phyloP scores from a whole-genome alignment of 169 alveolate species.

The Cryptosporidium ubiquitum region DNA sequence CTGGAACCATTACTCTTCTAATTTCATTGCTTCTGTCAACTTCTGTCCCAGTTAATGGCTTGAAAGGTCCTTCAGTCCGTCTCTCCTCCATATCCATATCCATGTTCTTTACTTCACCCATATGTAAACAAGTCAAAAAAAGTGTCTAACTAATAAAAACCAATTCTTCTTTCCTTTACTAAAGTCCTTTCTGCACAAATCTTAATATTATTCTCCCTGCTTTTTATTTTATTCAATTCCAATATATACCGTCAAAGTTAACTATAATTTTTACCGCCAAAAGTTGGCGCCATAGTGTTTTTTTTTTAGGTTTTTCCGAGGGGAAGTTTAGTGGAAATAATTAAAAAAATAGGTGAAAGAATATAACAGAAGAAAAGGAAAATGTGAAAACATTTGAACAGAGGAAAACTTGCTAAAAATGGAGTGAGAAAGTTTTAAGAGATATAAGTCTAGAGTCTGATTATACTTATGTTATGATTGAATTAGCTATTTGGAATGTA shows the following conservation, averaged over 20 bases:
- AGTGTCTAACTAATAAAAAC: not conserved
- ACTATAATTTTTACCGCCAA: not conserved
- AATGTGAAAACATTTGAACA: not conserved
- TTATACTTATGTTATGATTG: not conserved
- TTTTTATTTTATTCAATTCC: not conserved
- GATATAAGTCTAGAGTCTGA: not conserved
- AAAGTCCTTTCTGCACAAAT: not conserved
- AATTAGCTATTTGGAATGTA: not conserved
- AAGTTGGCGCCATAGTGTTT: not conserved
- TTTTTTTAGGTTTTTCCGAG: not conserved
- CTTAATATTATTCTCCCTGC: not conserved
- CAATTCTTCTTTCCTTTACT: not conserved
- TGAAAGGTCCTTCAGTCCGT: slow-evolving; percentile 19
- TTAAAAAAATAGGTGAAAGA: not conserved
- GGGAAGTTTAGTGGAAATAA: not conserved
- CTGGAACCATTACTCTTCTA: slow-evolving; percentile 91
- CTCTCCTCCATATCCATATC: slow-evolving; percentile 18
- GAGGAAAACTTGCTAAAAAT: not conserved
- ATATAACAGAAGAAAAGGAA: not conserved
- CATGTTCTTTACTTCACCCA: slow-evolving; percentile 15
- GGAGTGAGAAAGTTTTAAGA: not conserved
- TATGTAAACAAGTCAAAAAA: not conserved
- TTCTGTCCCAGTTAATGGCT: slow-evolving; percentile 30
- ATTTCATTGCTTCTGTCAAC: slow-evolving; percentile 79
- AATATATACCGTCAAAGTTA: not conserved